phyloP scores from a whole-genome alignment of 2,329 filamentous ascomycete genomes.

The Fusarium siculi region DNA sequence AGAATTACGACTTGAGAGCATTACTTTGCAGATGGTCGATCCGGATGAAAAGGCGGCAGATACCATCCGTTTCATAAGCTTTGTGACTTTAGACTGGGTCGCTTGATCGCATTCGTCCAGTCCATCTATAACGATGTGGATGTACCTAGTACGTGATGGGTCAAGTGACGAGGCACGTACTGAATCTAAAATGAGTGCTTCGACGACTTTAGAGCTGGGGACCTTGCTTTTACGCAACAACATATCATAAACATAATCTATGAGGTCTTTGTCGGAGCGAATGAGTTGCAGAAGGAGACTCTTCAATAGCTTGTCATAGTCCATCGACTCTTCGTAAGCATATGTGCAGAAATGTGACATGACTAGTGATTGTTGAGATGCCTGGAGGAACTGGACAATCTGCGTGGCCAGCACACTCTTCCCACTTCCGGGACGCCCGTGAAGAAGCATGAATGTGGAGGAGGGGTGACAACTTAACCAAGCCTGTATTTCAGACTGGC shows the following conservation, averaged over 20 bases:
- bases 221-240: background rate
- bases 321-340: background rate
- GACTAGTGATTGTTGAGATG: background rate
- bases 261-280: background rate
- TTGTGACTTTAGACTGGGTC: background rate
- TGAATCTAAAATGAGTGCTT: background rate
- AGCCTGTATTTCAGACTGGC: background rate
- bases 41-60: background rate
- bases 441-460: background rate
- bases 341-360: background rate
- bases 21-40: background rate
- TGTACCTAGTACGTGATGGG: background rate
- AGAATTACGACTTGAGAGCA: background rate
- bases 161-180: background rate
- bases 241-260: background rate
- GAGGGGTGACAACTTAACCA: background rate
- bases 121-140: background rate
- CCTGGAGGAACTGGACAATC: background rate
- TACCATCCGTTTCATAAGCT: background rate
- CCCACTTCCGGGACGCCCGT: background rate
- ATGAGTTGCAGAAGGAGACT: background rate
- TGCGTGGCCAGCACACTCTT: background rate
- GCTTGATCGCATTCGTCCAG: background rate
- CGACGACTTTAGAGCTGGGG: background rate
- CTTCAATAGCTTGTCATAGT: background rate